These are phyloP conservation scores for Actinomortierella wolfii DNA, from an alignment of 371 early-diverging fungal species.

Conservation along the genomic window DNA sequence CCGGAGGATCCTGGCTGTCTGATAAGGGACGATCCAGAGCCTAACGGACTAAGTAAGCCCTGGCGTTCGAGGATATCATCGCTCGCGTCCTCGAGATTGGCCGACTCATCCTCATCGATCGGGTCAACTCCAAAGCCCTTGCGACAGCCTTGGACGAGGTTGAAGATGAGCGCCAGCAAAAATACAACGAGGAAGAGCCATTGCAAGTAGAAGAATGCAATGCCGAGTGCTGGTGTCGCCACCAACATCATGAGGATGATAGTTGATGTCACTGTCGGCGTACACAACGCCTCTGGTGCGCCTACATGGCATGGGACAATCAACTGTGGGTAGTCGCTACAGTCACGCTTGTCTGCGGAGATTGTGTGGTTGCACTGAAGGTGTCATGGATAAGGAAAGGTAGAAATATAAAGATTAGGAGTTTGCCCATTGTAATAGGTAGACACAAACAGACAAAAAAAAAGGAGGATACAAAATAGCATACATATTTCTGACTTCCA, in stretches of 20 bases:
- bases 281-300: conserved; percentile 62
- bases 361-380: conserved; percentile 63
- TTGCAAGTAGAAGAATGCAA: conserved; percentile 59
- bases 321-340: conserved; percentile 52
- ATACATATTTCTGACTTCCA: conserved; percentile 71
- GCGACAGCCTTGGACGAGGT: conserved; percentile 35
- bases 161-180: conserved; percentile 51
- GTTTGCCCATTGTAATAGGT: background rate
- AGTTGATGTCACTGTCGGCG: conserved; percentile 61
- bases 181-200: conserved; percentile 59
- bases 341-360: conserved; percentile 48
- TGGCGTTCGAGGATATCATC: background rate
- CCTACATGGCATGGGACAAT: conserved; percentile 62
- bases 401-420: background rate
- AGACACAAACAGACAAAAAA: background rate
- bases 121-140: conserved; percentile 36
- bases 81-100: background rate
- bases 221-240: conserved; percentile 59
- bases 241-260: conserved; percentile 55
- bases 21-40: conserved; percentile 25
- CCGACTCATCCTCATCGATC: conserved; percentile 20
- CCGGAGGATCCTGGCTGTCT: no score
- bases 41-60: conserved; percentile 21
- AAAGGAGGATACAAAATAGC: conserved; percentile 14
- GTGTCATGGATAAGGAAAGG: background rate